Evolutionary conservation across 2,329 filamentous ascomycete genomes (phyloP), one percentile per base, ranked within the genome.

Genomic region (Pestalotiopsis sp.): DNA sequence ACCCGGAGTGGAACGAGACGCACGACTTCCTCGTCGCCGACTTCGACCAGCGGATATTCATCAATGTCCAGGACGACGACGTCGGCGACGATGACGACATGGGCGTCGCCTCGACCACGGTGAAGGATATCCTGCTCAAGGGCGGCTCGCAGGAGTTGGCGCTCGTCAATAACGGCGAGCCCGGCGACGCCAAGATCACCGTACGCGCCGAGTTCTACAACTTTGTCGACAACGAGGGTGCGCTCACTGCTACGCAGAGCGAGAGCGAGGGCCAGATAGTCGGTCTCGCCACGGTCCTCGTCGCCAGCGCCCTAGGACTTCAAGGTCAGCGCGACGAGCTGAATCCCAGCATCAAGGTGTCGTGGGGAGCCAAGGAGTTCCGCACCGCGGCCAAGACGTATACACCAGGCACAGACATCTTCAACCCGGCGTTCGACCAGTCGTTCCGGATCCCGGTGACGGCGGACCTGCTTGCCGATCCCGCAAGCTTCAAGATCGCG

Each of bases 21-120:
- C 79, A 82, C 69, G 83, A 85, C 72, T 85, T 85, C 73, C 75
- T 85, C 2, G 78, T 86, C 2, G 73, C 77, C 9, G 83, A 85
- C 70, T 78, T 79, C 70, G 83, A 85, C 57, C 84, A 86, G 69
- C 66, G 64, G 31, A 80, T 86, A 66, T 67, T 76, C 3, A 52
- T 82, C 31, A 80, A 84, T 38, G 74, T 86, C 23, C 74, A 83
- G 49, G 84, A 86, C 67, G 78, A 83, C 12, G 84, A 86, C 66
- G 72, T 82, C 5, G 85, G 84, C n/a, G 84, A 83, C 20, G 79
- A 80, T 23, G 82, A 80, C 73, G 86, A 86, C 71, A 83, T 85
- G 64, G 84, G 83, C 60, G 75, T 82, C 68, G 79, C 80, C 2
- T 76, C 80, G 6, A 70, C 70, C 57, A 72, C 72, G 60, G 68